Conservation (phyloP, 257 asterid genomes). For the Ligustrum vulgare region DNA sequence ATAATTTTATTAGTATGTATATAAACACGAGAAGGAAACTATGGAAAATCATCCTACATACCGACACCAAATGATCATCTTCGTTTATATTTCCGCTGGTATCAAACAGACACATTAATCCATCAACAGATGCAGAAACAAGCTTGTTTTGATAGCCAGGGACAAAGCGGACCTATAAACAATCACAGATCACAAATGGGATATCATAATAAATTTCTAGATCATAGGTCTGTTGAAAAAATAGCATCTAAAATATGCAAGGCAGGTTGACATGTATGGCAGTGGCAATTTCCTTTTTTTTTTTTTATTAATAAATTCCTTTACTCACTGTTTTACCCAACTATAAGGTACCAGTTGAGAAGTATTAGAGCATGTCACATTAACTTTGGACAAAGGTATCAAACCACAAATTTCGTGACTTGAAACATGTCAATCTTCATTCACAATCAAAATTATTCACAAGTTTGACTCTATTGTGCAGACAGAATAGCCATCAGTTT, state of each 20-base stretch:
- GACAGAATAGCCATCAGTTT: not conserved
- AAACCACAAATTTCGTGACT: not conserved
- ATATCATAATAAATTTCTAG: not conserved
- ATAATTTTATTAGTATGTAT: not conserved
- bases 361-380: not conserved
- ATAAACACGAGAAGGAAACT: slow-evolving; percentile 8
- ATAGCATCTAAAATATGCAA: not conserved
- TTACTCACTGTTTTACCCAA: not conserved
- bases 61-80: slow-evolving; percentile 82
- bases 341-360: not conserved
- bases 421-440: not conserved
- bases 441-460: not conserved
- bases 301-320: no score
- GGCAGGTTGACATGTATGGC: not conserved
- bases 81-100: slow-evolving; percentile 81
- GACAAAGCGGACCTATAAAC: slow-evolving; percentile 73
- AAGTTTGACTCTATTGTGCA: not conserved
- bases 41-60: slow-evolving; percentile 38
- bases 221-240: not conserved
- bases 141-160: slow-evolving; percentile 79
- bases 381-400: not conserved
- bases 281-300: not conserved
- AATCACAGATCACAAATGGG: slow-evolving; percentile 22
- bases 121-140: slow-evolving; percentile 92
- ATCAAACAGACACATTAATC: slow-evolving; percentile 90